Evolutionary conservation across 2,329 filamentous ascomycete species (phyloP).

Genomic region (Aspergillus ustus): DNA sequence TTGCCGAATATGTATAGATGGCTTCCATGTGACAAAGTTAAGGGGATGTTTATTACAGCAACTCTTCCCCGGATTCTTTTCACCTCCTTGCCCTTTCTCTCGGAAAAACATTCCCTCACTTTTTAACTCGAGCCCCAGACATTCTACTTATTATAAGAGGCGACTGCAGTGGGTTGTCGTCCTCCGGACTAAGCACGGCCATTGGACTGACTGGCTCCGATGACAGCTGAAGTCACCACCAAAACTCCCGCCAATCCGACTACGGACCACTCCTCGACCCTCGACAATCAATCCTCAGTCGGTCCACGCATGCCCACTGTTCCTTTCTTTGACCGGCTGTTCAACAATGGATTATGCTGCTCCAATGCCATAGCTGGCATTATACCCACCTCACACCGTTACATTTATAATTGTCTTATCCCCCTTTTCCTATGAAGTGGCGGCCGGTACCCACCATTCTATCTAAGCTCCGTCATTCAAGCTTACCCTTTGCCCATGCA

Average conservation of each 20-base stretch:
- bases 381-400: conserved; percentile 9
- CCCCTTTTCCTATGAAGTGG: conserved; percentile 17
- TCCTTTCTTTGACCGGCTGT: neutral
- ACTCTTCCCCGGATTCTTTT: neutral
- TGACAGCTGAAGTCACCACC: neutral
- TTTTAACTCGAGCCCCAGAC: neutral
- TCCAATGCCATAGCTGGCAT: conserved; percentile 34
- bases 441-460: conserved; percentile 27
- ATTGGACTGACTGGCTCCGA: neutral
- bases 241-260: conserved; percentile 9
- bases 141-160: neutral
- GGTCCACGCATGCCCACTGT: conserved; percentile 1
- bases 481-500: conserved; percentile 34
- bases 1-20: neutral
- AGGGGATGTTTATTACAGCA: neutral
- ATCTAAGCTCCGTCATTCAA: conserved; percentile 24
- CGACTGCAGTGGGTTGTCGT: neutral
- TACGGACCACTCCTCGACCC: conserved; percentile 3
- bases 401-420: conserved; percentile 13
- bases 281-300: neutral
- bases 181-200: neutral
- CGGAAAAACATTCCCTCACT: neutral
- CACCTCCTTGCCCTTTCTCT: neutral
- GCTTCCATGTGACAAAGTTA: neutral
- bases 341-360: conserved; percentile 27